phyloP scores from a whole-genome alignment of 2,329 filamentous ascomycete species.

The Aspergillus chevalieri region DNA sequence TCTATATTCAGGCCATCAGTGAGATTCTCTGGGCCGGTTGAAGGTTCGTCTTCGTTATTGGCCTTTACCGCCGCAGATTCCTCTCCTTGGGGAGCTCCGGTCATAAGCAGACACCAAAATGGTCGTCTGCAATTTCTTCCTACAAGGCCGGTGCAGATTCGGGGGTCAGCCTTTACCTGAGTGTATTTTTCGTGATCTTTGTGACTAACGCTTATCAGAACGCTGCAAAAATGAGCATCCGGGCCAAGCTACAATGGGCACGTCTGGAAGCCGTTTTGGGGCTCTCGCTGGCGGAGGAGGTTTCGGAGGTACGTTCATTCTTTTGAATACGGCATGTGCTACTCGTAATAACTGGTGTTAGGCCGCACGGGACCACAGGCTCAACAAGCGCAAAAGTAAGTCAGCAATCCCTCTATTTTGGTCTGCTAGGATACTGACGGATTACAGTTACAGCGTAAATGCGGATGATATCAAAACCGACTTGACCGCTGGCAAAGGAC shows the following conservation, averaged over 20 bases:
- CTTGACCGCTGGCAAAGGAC: slow-evolving; percentile 55
- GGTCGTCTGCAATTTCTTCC: slow-evolving; percentile 58
- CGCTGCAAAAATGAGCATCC: slow-evolving; percentile 57
- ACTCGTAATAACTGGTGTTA: slow-evolving; percentile 2
- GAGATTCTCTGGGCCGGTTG: no score
- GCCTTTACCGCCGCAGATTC: background rate
- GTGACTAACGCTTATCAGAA: slow-evolving; percentile 36
- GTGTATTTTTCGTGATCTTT: background rate
- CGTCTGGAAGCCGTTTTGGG: slow-evolving; percentile 54
- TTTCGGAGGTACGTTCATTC: slow-evolving; percentile 28
- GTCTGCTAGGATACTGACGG: slow-evolving; percentile 12
- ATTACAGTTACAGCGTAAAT: slow-evolving; percentile 49
- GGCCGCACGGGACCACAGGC: slow-evolving; percentile 15
- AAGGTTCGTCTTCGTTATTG: no score
- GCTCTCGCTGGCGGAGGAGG: slow-evolving; percentile 39
- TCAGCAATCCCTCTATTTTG: slow-evolving; percentile 4
- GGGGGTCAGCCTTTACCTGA: slow-evolving; percentile 46
- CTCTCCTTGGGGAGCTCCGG: background rate
- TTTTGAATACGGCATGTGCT: background rate
- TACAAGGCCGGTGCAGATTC: slow-evolving; percentile 59
- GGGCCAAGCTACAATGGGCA: slow-evolving; percentile 27
- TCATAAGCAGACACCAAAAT: slow-evolving; percentile 20
- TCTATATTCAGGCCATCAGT: background rate
- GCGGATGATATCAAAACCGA: slow-evolving; percentile 58
- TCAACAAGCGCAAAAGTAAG: slow-evolving; percentile 20